Evolutionary conservation across 2,329 filamentous ascomycete species (phyloP).

Genomic region (Penicillium hesseltinei): DNA sequence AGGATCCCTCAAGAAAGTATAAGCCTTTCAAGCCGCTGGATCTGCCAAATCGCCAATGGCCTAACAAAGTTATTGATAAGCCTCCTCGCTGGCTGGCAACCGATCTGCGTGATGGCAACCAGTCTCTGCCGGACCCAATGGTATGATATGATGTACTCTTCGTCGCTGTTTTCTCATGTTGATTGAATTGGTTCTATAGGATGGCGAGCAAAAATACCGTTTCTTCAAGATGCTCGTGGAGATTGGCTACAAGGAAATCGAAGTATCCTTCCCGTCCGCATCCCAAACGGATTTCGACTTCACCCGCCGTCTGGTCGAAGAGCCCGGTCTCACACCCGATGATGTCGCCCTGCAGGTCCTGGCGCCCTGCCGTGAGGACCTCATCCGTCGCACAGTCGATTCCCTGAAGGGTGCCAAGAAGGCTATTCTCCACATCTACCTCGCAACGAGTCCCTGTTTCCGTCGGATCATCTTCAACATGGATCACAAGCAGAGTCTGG

Average conservation of each 20-base stretch:
- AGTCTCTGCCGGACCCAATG: constrained; percentile 91
- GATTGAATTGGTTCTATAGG: constrained; percentile 50
- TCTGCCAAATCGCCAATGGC: constrained; percentile 67
- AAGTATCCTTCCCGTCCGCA: constrained; percentile 91
- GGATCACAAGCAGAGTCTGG: constrained; percentile 75
- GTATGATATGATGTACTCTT: constrained; percentile 47
- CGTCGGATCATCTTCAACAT: constrained; percentile 86
- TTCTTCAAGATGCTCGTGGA: constrained; percentile 95
- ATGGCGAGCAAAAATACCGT: constrained; percentile 88
- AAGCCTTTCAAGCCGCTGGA: constrained; percentile 47
- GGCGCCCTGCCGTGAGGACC: constrained; percentile 84
- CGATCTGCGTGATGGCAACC: constrained; percentile 88
- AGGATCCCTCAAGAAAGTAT: constrained; percentile 51
- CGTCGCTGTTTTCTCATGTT: neutral
- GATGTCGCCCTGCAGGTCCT: constrained; percentile 92
- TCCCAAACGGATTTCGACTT: constrained; percentile 97
- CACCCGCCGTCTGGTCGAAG: constrained; percentile 80
- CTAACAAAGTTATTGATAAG: constrained; percentile 75
- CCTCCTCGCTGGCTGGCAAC: constrained; percentile 88
- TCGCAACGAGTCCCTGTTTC: constrained; percentile 95
- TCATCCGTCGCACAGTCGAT: constrained; percentile 86
- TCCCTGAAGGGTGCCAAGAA: constrained; percentile 87
- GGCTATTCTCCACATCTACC: constrained; percentile 90
- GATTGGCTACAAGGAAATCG: constrained; percentile 96
- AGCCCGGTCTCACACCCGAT: constrained; percentile 76